Base-by-base conservation (phyloP, 345 rosid species). In the Rhodamnia argentea region DNA sequence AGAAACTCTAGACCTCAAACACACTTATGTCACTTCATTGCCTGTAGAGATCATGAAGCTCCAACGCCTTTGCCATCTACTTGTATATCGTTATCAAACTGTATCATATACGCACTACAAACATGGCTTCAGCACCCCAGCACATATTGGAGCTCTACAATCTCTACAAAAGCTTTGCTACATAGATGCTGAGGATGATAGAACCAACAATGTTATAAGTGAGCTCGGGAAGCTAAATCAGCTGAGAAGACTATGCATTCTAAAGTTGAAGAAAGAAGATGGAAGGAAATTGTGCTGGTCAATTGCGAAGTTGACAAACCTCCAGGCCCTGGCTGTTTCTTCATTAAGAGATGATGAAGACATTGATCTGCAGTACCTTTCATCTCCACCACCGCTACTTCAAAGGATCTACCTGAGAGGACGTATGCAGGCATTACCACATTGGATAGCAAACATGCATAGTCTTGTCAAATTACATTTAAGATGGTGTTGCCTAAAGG, bases 1-100 rank as follows among this genome's bases (percentile, higher is more conserved):
- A 5, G 93, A 91, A 87, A 92, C 92, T 4, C 64, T 92, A 51
- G 93, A 92, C 84, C 91, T 92, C 76, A 92, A 91, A 52, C 93
- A 91, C 51, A 78, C 93, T 54, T 44, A 64, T 59, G 90, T 91
- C 82, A 89, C 86, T 2, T 85, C 84, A 58, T 82, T 92, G 86
- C 94, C 94, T 1, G 84, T 75, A 32, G 90, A 89, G 86, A 85
- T 92, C 27, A 54, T 87, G 59, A 89, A 89, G 90, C 92, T 92
- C 51, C 85, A 87, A 59, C 84, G 83, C 16, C 92, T 92, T 37
- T 88, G 91, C 32, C 91, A 92, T 82, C 85, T 91, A 10, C 86
- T 90, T 3, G 90, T 89, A 10, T 92, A 91, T 55, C 90, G 90
- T 10, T 91, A 90, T 32, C 90, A 89, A 64, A 64, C 70, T 12